Evolutionary conservation across 495 filamentous ascomycete genomes (phyloP), one percentile per base, ranked within the genome.

Genomic region (Aspergillus ellipticus): DNA sequence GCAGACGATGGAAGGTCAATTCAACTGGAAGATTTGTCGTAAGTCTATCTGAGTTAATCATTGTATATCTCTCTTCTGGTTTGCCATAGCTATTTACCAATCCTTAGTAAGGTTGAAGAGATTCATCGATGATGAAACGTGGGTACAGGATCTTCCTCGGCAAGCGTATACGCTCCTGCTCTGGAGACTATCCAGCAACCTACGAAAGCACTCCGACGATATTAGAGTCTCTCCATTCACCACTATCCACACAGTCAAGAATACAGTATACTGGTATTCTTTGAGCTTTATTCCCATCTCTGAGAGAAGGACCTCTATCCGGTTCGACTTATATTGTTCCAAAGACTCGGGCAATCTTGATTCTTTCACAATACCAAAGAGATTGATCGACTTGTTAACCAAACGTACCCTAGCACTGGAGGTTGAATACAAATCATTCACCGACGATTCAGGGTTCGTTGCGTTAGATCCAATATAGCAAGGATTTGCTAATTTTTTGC

Each of bases 21-120:
- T 80, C 26, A 80, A 81, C 49, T 80, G 77, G 79, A 80, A 79
- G 47, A 15, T 64, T 15, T 62, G 58, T 6, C 22, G 73, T 74
- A 33, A 35, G 28, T 43, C n/a, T n/a, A 4, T 13, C 13, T 13
- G 3, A 39, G 8, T 39, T 39, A n/a, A n/a, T n/a, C n/a, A n/a
- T n/a, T n/a, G n/a, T n/a, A n/a, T n/a, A n/a, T n/a, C n/a, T n/a
- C n/a, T n/a, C n/a, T n/a, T n/a, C n/a, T n/a, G n/a, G n/a, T n/a
- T n/a, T n/a, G n/a, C n/a, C n/a, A 19, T 20, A 19, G 31, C 20
- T 28, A 7, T 9, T 26, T 4, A 24, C 8, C 15, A 17, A 26
- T 22, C 0, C 19, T 3, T 6, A 57, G 54, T 46, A 11, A 47
- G 21, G 4, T 41, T 28, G 8, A 29, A 17, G 4, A 22, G 7